Base-by-base conservation (phyloP, 441 rosid species). In the Mallotus japonicus region DNA sequence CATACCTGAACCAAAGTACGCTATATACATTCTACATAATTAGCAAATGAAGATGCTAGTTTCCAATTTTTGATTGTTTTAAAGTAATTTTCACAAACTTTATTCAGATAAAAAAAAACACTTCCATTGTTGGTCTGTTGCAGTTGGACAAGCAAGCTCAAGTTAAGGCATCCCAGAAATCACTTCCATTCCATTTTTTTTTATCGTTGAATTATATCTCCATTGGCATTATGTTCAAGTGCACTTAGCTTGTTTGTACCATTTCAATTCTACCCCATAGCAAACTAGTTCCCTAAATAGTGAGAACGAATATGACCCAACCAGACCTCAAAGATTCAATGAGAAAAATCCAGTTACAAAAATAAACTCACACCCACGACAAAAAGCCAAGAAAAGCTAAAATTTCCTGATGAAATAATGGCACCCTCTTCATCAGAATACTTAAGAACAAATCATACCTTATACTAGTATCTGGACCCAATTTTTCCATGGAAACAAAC, bases 1-100 rank as follows among this genome's bases (percentile, higher is more conserved):
- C 68, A 62, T 34, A 22, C 8, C 58, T n/a, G 8, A 65, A 42
- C 65, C 47, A 54, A 55, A 22, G 51, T 53, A 54, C 64, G 46
- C 12, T 3, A 17, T 13, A 8, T 24, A 49, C 40, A 37, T 37
- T 37, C 40, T 37, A 37, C 0, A 37, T 37, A 37, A 37, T 34
- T 3, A 34, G 37, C 5, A 34, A 0, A 37, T 37, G 40, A 37
- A 37, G 40, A 6, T 37, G 6, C 40, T 37, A 37, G 40, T 37
- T 37, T 37, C 40, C 40, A 37, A 37, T 9, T 67, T 53, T n/a
- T 51, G n/a, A 16, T 50, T 67, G 59, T 44, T 67, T 53, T 53
- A 53, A 50, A 67, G 42, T 15, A 67, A 51, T 14, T 17, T 34
- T 50, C 5, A 3, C 16, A 51, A 51, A 51, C n/a, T 67, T 16